phyloP scores from a whole-genome alignment of 1,139 yeast species.

The Blastobotrys buckinghamii region DNA sequence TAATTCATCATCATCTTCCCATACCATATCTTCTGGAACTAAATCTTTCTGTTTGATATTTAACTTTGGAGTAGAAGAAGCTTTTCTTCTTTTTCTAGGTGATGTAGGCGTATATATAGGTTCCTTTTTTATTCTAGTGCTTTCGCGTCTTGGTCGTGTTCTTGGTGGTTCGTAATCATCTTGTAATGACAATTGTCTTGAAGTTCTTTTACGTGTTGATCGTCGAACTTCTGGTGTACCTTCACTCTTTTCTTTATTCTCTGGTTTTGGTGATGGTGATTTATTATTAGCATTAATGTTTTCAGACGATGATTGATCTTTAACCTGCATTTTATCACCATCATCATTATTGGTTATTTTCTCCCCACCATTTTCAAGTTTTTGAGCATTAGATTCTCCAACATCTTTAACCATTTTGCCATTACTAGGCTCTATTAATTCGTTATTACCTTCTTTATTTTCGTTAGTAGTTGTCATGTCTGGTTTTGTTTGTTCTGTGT shows the following conservation, averaged over 20 bases:
- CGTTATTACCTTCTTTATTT: background rate
- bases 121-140: slow-evolving; percentile 6
- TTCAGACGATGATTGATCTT: background rate
- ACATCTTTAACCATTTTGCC: no score
- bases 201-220: background rate
- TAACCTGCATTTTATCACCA: background rate
- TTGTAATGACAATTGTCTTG: background rate
- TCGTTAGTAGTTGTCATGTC: background rate
- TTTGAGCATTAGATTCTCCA: background rate
- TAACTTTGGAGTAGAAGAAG: no score
- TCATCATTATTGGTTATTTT: slow-evolving; percentile 1
- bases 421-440: background rate
- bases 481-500: background rate
- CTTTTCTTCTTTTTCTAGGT: slow-evolving; percentile 6
- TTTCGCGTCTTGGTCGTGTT: background rate
- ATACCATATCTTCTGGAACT: slow-evolving; percentile 24
- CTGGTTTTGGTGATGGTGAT: no score
- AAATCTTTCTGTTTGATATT: background rate
- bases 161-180: background rate
- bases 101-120: background rate
- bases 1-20: slow-evolving; percentile 21
- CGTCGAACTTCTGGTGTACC: background rate
- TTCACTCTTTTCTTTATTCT: background rate
- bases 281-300: no score
- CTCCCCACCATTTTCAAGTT: background rate